phyloP scores from a whole-genome alignment of 2,329 filamentous ascomycete species.

The Cladophialophora chaetospira region DNA sequence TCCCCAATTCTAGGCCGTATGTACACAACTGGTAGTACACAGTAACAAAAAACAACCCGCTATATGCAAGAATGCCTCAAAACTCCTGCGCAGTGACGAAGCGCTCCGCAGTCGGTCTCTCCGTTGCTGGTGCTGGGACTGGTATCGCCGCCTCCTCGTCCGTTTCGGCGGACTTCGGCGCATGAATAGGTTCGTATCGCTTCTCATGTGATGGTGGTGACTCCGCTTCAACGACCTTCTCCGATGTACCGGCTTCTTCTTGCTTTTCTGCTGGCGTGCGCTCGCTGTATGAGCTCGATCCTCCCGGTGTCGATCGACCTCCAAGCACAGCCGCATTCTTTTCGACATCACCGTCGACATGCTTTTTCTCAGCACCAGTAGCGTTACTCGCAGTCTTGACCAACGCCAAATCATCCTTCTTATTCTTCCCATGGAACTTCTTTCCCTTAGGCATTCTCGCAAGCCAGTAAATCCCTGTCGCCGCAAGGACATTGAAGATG shows the following conservation, averaged over 20 bases:
- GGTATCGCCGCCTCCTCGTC: neutral
- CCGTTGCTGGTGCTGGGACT: neutral
- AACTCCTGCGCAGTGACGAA: constrained; percentile 7
- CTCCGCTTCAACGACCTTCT: neutral
- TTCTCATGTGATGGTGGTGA: neutral
- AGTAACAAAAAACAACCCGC: neutral
- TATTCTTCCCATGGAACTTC: constrained; percentile 47
- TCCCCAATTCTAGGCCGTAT: neutral
- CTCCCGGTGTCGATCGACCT: neutral
- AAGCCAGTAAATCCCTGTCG: constrained; percentile 57
- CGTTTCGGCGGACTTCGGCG: neutral
- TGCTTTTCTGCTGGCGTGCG: neutral
- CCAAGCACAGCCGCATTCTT: neutral
- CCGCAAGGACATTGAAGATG: constrained; percentile 53
- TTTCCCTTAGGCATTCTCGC: constrained; percentile 51
- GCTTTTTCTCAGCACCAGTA: neutral
- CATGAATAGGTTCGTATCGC: neutral
- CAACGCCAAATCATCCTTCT: constrained; percentile 31
- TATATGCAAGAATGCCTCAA: neutral
- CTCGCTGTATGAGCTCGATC: neutral
- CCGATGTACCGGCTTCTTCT: neutral
- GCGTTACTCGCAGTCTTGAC: constrained; percentile 13
- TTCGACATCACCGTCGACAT: neutral
- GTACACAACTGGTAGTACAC: neutral
- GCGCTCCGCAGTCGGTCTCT: neutral